Evolutionary conservation across 2,329 filamentous ascomycete species (phyloP).

Genomic region (Talaromyces amestolkiae): DNA sequence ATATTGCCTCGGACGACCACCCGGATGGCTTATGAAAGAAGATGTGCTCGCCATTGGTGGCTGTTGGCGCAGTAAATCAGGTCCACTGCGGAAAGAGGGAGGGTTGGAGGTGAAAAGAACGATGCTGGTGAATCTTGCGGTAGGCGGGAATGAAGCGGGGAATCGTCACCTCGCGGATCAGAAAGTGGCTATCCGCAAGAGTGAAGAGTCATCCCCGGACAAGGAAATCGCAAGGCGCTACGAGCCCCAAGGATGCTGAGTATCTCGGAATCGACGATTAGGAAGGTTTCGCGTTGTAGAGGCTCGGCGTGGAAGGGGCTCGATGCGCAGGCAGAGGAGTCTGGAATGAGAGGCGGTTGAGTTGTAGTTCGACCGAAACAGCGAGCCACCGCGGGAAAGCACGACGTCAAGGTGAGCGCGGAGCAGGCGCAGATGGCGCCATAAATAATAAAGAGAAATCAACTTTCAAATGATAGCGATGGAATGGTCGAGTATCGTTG

Average conservation of each 20-base stretch:
- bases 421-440: conserved; percentile 18
- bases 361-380: conserved; percentile 14
- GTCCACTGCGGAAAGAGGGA: conserved; percentile 19
- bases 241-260: not conserved
- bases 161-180: conserved; percentile 42
- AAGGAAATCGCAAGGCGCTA: conserved; percentile 19
- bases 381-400: conserved; percentile 19
- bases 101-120: conserved; percentile 23
- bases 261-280: not conserved
- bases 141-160: conserved; percentile 42
- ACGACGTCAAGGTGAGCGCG: conserved; percentile 15
- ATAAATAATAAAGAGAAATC: not conserved
- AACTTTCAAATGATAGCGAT: not conserved
- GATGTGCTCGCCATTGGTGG: conserved; percentile 39
- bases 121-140: conserved; percentile 30
- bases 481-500: not conserved
- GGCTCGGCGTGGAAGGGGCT: conserved; percentile 6
- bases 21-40: conserved; percentile 37
- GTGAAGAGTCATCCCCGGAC: conserved; percentile 43
- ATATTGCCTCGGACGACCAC: conserved; percentile 42
- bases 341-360: conserved; percentile 15
- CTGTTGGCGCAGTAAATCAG: conserved; percentile 17
- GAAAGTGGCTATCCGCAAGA: conserved; percentile 38
- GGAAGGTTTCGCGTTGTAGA: not conserved
- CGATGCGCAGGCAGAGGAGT: conserved; percentile 11